A percentile compares a stretch with the other conserved stretches of the same genome.
Evolutionary conservation across 331 rosid genomes (phyloP).

Genomic region (Dryas integrifolia): DNA sequence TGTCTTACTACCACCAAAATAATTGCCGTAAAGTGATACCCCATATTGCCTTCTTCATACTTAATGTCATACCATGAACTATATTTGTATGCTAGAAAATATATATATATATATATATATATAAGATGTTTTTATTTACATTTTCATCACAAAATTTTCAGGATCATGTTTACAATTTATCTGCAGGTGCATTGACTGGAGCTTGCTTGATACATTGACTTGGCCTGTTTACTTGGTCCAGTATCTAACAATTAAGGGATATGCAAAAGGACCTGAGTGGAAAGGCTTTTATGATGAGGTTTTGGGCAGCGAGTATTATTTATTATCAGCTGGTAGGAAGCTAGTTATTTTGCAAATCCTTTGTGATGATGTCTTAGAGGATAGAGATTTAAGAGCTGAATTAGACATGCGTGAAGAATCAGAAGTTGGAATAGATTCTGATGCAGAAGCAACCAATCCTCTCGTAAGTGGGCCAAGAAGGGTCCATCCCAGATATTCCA

Average conservation of each 20-base stretch:
- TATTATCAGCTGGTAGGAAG: slow-evolving; percentile 66
- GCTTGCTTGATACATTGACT: slow-evolving; percentile 77
- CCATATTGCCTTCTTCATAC: background rate
- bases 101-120: background rate
- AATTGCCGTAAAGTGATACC: background rate
- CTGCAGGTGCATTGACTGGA: slow-evolving; percentile 80
- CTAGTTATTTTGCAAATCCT: slow-evolving; percentile 70
- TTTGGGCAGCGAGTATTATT: slow-evolving; percentile 64
- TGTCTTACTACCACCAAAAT: background rate
- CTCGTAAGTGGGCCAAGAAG: slow-evolving; percentile 60
- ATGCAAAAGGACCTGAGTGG: slow-evolving; percentile 60
- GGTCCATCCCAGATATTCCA: slow-evolving; percentile 65
- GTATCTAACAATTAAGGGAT: slow-evolving; percentile 66
- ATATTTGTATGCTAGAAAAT: background rate
- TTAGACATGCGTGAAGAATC: slow-evolving; percentile 72
- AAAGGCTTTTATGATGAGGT: slow-evolving; percentile 61
- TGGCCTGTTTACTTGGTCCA: slow-evolving; percentile 78
- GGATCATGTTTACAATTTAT: slow-evolving; percentile 22
- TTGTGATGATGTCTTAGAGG: slow-evolving; percentile 74
- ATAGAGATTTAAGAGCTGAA: slow-evolving; percentile 70
- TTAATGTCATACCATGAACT: background rate
- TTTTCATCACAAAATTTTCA: slow-evolving; percentile 1
- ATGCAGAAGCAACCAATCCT: slow-evolving; percentile 54
- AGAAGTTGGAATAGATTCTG: slow-evolving; percentile 69
- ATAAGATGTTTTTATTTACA: background rate